Conservation (phyloP, 192 early-diverging fungal species). For the Gorgonomyces haynaldii region DNA sequence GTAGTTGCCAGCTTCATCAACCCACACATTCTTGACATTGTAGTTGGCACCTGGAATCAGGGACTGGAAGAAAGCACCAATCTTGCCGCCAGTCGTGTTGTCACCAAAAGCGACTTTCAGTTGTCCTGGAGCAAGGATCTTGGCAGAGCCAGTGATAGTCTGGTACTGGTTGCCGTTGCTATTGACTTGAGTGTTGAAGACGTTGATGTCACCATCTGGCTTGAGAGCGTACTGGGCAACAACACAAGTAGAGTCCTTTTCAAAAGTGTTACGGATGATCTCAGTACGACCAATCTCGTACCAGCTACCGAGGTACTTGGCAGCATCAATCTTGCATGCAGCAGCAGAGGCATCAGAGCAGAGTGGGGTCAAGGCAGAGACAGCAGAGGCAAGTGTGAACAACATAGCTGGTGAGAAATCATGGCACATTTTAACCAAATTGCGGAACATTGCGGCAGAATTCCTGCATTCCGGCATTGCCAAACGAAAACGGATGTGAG, state of each 20-base stretch:
- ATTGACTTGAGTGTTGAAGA: conserved; percentile 5
- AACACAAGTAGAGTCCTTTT: conserved; percentile 4
- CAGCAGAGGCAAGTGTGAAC: no score
- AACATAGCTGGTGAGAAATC: no score
- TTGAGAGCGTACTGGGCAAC: conserved; percentile 8
- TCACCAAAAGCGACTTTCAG: conserved; percentile 1
- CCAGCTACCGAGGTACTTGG: conserved; percentile 8
- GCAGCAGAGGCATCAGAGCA: not conserved
- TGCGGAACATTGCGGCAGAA: no score
- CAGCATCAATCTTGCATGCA: conserved; percentile 2
- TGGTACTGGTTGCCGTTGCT: not conserved
- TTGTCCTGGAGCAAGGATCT: not conserved
- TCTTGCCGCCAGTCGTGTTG: not conserved
- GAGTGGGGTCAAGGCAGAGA: not conserved
- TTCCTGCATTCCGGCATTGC: no score
- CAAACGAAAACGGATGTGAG: no score
- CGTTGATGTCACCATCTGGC: not conserved
- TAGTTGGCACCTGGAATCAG: not conserved
- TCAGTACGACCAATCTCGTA: conserved; percentile 9
- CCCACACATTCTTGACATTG: not conserved
- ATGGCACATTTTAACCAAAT: no score
- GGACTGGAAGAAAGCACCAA: conserved; percentile 1
- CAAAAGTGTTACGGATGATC: conserved; percentile 8
- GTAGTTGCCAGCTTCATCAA: not conserved
- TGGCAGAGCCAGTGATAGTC: not conserved